Conservation (phyloP, 2,329 filamentous ascomycete species). For the Diaporthe sp. region DNA sequence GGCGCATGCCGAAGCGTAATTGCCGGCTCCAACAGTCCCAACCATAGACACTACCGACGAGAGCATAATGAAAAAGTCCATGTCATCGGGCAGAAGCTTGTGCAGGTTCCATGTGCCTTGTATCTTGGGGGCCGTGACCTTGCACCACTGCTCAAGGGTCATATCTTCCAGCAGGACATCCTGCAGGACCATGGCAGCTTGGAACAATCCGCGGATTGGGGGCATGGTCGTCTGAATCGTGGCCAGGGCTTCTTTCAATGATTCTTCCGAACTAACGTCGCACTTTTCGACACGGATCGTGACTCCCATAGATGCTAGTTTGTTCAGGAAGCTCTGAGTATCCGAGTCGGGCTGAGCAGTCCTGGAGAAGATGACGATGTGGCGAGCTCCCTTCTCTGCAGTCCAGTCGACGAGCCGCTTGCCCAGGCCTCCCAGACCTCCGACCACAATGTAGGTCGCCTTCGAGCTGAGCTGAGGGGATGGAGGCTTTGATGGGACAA, state of each 20-base stretch:
- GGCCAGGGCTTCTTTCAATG: not conserved
- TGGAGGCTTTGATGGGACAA: not conserved
- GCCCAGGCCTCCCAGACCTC: constrained; percentile 49
- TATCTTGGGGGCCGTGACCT: constrained; percentile 58
- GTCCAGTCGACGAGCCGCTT: constrained; percentile 46
- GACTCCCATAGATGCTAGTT: not conserved
- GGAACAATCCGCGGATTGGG: constrained; percentile 58
- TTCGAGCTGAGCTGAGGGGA: constrained; percentile 26
- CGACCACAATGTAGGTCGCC: constrained; percentile 48
- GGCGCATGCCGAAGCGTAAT: not conserved
- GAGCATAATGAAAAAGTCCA: constrained; percentile 63
- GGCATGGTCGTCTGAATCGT: not conserved
- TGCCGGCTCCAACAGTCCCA: not conserved
- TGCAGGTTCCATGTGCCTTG: constrained; percentile 67
- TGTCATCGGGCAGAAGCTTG: constrained; percentile 52
- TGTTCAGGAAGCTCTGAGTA: not conserved
- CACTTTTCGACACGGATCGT: not conserved
- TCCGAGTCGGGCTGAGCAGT: not conserved
- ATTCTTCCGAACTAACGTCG: not conserved
- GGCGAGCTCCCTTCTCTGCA: constrained; percentile 41
- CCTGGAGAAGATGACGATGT: constrained; percentile 42
- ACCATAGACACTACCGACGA: not conserved
- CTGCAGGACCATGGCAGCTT: constrained; percentile 62
- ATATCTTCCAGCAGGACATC: constrained; percentile 66
- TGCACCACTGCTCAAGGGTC: constrained; percentile 61